Conservation (phyloP, 345 rosid genomes). For the Hevea brasiliensis region DNA sequence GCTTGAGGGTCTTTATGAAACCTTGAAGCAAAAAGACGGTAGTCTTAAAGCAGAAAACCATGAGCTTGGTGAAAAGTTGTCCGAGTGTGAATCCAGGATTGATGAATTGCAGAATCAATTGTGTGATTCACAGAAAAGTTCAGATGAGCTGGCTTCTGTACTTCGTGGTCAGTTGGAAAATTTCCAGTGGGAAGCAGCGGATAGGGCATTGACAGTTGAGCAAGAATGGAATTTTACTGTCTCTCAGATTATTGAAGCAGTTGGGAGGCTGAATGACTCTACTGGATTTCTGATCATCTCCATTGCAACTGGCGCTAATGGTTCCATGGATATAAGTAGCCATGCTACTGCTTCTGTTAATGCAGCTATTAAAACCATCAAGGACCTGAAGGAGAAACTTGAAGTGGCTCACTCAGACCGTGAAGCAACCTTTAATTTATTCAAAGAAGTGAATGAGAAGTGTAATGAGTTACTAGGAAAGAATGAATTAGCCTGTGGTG, state of each 20-base stretch:
- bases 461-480: constrained; percentile 41
- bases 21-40: constrained; percentile 41
- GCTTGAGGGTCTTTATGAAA: constrained; percentile 50
- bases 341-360: constrained; percentile 47
- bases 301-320: constrained; percentile 27
- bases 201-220: constrained; percentile 50
- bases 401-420: constrained; percentile 44
- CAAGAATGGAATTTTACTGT: constrained; percentile 47
- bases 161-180: constrained; percentile 52
- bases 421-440: constrained; percentile 44
- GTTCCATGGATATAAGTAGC: constrained; percentile 43
- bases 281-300: constrained; percentile 31
- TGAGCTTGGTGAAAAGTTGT: constrained; percentile 47
- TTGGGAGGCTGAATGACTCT: constrained; percentile 57
- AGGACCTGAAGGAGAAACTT: constrained; percentile 55
- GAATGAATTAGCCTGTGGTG: constrained; percentile 41
- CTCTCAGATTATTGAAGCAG: constrained; percentile 48
- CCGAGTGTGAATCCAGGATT: constrained; percentile 39
- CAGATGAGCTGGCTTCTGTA: constrained; percentile 41
- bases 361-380: constrained; percentile 53
- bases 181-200: constrained; percentile 51
- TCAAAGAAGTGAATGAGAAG: constrained; percentile 53
- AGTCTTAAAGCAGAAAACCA: constrained; percentile 49
- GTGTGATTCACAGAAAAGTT: constrained; percentile 47
- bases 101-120: constrained; percentile 58